phyloP scores from a whole-genome alignment of 768 basidiomycete species.

The Naganishia vishniacii region DNA sequence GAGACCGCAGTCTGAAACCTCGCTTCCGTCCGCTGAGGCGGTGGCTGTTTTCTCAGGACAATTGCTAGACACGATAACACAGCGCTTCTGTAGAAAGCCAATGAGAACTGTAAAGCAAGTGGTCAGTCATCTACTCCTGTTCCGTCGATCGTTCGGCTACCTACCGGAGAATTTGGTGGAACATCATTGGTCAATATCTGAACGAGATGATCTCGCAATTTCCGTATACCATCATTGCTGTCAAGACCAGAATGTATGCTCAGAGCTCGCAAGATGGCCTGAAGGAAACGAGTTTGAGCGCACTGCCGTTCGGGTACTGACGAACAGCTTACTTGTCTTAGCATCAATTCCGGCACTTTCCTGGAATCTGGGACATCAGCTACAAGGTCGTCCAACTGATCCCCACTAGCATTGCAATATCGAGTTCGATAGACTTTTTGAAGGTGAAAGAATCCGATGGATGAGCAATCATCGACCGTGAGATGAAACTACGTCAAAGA shows the following conservation, averaged over 20 bases:
- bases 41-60: constrained; percentile 9
- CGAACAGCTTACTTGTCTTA: background rate
- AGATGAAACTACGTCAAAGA: constrained; percentile 64
- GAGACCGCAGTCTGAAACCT: constrained; percentile 12
- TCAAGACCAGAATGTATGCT: background rate
- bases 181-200: constrained; percentile 4
- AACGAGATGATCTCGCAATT: constrained; percentile 9
- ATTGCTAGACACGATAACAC: constrained; percentile 18
- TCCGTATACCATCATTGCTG: constrained; percentile 1
- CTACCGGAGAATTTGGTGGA: constrained; percentile 1
- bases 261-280: background rate
- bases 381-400: constrained; percentile 64
- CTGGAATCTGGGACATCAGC: background rate
- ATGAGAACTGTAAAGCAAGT: constrained; percentile 15
- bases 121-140: background rate
- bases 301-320: background rate
- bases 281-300: background rate
- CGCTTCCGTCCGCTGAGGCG: background rate
- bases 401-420: constrained; percentile 55
- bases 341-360: constrained; percentile 5
- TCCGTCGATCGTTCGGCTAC: background rate
- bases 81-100: constrained; percentile 15
- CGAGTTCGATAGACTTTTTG: constrained; percentile 89
- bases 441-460: constrained; percentile 86
- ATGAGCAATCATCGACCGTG: constrained; percentile 60